Conservation (phyloP, 805 yeast genomes). For the Myxozyma geophila region DNA sequence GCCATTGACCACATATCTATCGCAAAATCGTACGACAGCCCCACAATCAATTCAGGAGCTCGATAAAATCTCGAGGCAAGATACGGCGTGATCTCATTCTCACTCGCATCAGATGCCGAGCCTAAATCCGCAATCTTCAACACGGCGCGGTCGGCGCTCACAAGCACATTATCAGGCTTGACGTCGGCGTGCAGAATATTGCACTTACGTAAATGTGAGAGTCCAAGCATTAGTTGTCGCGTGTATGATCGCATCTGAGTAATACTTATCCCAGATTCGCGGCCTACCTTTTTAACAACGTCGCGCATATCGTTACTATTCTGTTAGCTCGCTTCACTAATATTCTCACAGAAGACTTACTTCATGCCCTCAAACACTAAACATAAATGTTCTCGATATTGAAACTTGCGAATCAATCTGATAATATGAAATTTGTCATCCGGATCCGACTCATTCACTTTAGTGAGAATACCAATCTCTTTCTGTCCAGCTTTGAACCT, state of each 20-base stretch:
- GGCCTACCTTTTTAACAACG: constrained; percentile 73
- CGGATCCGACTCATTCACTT: constrained; percentile 65
- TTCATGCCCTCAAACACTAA: constrained; percentile 78
- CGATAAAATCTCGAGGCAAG: constrained; percentile 68
- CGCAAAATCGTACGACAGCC: constrained; percentile 61
- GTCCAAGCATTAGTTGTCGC: constrained; percentile 69
- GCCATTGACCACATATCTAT: constrained; percentile 97
- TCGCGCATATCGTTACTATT: constrained; percentile 74
- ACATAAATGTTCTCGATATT: constrained; percentile 84
- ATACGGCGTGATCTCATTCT: constrained; percentile 43
- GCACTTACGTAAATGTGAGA: constrained; percentile 68
- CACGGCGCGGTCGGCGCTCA: constrained; percentile 64
- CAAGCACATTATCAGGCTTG: constrained; percentile 85
- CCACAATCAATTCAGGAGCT: constrained; percentile 73
- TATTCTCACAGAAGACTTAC: neutral
- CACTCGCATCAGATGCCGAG: constrained; percentile 58
- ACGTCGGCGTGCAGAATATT: constrained; percentile 86
- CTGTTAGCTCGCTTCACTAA: neutral
- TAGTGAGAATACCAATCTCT: constrained; percentile 78
- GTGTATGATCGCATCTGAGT: constrained; percentile 71
- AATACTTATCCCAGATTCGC: constrained; percentile 78
- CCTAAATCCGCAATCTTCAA: constrained; percentile 91
- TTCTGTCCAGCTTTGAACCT: constrained; percentile 65
- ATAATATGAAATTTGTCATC: constrained; percentile 66
- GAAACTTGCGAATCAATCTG: constrained; percentile 71